These are phyloP conservation scores for Penstemon eatonii DNA, from an alignment of 257 asterid genomes.

Conservation along the genomic window DNA sequence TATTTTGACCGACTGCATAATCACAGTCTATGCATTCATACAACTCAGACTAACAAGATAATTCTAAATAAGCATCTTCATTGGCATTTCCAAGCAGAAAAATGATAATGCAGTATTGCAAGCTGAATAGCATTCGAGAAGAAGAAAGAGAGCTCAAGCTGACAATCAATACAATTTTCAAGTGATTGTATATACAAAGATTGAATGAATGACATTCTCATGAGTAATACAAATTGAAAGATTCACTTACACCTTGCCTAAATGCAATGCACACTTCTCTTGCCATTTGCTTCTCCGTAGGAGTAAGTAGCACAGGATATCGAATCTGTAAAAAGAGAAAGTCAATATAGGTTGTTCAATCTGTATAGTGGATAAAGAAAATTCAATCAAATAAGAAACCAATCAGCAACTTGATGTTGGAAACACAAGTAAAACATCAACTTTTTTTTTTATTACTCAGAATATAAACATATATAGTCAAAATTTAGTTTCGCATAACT, in stretches of 20 bases:
- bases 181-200: background rate
- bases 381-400: conserved; percentile 12
- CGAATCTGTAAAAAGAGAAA: conserved; percentile 63
- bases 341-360: conserved; percentile 15
- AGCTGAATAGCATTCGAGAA: background rate
- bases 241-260: conserved; percentile 85
- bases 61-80: background rate
- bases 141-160: background rate
- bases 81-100: background rate
- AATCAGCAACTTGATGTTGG: conserved; percentile 24
- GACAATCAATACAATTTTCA: background rate
- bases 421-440: conserved; percentile 17
- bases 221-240: conserved; percentile 5
- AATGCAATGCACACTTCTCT: conserved; percentile 97
- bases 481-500: background rate
- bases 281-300: conserved; percentile 91
- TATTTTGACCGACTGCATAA: background rate
- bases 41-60: background rate
- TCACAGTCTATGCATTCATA: background rate
- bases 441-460: background rate
- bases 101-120: background rate
- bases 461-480: background rate
- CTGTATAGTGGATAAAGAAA: conserved; percentile 3
- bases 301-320: conserved; percentile 97
- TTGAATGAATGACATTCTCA: background rate